Base-by-base conservation (phyloP, 768 basidiomycete species). In the Psilocybe cyanescens region DNA sequence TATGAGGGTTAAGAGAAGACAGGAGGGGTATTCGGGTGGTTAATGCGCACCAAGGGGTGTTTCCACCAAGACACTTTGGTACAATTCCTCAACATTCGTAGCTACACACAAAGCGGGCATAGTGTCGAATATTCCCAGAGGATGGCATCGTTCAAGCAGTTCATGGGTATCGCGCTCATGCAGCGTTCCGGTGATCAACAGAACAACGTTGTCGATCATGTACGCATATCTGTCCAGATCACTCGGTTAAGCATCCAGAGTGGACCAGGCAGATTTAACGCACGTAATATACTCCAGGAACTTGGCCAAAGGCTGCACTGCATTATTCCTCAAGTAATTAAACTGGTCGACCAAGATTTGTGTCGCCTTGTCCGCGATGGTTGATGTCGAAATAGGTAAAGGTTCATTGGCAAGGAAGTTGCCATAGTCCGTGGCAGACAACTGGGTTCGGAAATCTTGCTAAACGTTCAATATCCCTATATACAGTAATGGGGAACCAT, bases 51-150 rank as follows among this genome's bases (percentile, higher is more conserved):
- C 97, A 45, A 99, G 80, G 1, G 97, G 97, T 7, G 97, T 99
- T 79, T 99, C 97, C 17, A 99, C 95, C 29, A 99, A 83, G 6
- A 98, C 97, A 64, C 91, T 95, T 65, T 96, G 95, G 75, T 95
- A 99, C 58, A 99, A 81, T 72, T 99, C 97, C 75, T 99, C 97
- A 11, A 98, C 95, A 70, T 97, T 99, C 44, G 97, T 99, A 4
- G 97, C 96, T 8, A 99, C 97, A 70, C 96, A 98, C n/a, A 99
- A 81, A 5, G 96, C 97, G 9, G 97, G 95, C 95, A 99, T 97
- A 8, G 96, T 95, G 70, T 99, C 97, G 70, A 99, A 99, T 46
- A 95, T 85, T 16, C 97, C 97, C 39, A 99, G 82, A 2, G 97
- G 97, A 71, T 99, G 97, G 78, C 97, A 99, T 39, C 97, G 88